Base-by-base conservation (phyloP, 495 filamentous ascomycete genomes). In the Penicillium arizonense region DNA sequence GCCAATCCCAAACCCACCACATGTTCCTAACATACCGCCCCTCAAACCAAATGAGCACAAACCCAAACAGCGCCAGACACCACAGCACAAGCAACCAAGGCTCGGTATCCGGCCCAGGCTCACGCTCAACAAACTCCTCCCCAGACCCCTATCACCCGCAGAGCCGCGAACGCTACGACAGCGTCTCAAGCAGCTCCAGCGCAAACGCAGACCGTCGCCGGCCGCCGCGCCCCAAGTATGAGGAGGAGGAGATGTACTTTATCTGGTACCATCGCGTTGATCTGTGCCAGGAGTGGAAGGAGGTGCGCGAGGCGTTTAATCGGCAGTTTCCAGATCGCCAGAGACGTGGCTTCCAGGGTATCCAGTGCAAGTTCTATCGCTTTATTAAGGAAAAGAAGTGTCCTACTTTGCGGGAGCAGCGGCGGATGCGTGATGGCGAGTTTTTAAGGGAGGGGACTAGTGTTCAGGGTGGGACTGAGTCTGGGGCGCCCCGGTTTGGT, bases 261-360 rank as follows among this genome's bases (percentile, higher is more conserved):
- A 80, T 80, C 57, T 80, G 77, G 77, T 80, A 80, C 53, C 73
- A 78, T 59, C 77, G 77, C n/a, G 71, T 78, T 18, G 77, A 80
- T 52, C 69, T 79, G 33, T 69, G 70, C 48, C 71, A 77, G 61
- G 75, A 78, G 50, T 80, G 77, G 77, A 73, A 72, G 56, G 75
- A 77, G 47, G 72, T 79, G 14, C 68, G 69, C 36, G 73, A 79
- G 46, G 71, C 71, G 45, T 80, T 76, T 55, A 78, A 79, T 55
- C 70, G 56, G 2, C 75, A 77, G 54, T 80, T 80, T 51, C 69
- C 73, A n/a, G 63, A 49, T 18, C 69, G 75, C 6, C 67, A 72
- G 48, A 65, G 73, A 2, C 60, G 70, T 10, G 76, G 75, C 12
- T 74, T 75, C 63, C 73, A 76, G 56, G 78, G 78, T 2, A 75